Conservation (phyloP, 257 asterid species). For the Plantago elongata region DNA sequence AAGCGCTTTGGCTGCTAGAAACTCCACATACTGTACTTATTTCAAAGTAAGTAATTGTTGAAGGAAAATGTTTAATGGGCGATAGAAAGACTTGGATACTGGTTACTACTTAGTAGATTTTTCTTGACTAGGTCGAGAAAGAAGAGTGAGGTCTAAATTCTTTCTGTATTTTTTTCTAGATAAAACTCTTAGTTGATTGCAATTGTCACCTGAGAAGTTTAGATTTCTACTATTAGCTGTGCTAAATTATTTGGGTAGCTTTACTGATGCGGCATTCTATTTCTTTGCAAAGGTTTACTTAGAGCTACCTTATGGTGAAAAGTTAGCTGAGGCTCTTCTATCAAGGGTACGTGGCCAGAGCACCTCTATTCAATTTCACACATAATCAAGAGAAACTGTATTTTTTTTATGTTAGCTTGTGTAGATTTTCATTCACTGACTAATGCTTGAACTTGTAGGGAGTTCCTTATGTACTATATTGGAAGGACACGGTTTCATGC, state of each 20-base stretch:
- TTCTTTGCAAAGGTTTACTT: conserved; percentile 69
- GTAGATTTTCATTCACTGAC: conserved; percentile 22
- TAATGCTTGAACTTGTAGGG: conserved; percentile 51
- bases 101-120: too few relatives aligned
- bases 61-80: too few relatives aligned
- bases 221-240: not conserved
- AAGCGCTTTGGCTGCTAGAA: too few relatives aligned
- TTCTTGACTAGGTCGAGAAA: too few relatives aligned
- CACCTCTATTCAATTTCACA: conserved; percentile 15
- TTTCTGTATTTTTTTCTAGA: not conserved
- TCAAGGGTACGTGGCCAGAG: conserved; percentile 53
- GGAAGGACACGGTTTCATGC: conserved; percentile 67
- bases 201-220: not conserved
- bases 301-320: conserved; percentile 81
- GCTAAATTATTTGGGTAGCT: not conserved
- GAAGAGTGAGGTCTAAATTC: too few relatives aligned
- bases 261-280: conserved; percentile 22
- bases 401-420: conserved; percentile 9
- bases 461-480: conserved; percentile 70
- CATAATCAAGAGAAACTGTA: not conserved
- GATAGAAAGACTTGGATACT: too few relatives aligned
- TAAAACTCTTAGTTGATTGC: not conserved
- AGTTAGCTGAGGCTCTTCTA: conserved; percentile 74
- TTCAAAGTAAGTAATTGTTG: too few relatives aligned
- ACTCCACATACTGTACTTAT: too few relatives aligned